Evolutionary conservation across 2,329 filamentous ascomycete species (phyloP).

Genomic region (Neopestalotiopsis sp.): DNA sequence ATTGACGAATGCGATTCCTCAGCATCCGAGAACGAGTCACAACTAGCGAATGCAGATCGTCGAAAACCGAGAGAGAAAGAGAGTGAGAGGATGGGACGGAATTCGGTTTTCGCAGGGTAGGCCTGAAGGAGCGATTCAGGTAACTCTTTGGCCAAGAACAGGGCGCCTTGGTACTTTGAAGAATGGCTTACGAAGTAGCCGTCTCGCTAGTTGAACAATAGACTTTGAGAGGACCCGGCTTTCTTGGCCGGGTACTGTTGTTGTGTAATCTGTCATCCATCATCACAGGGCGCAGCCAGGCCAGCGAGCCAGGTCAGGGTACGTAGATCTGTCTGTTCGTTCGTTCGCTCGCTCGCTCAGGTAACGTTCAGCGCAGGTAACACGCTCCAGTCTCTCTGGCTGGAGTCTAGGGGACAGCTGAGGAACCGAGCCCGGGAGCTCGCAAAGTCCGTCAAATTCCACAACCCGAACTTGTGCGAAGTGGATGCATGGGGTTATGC

Average conservation of each 20-base stretch:
- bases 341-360: background rate
- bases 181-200: background rate
- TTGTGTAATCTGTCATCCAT: background rate
- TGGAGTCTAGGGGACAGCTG: too few species aligned
- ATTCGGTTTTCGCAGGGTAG: background rate
- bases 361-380: background rate
- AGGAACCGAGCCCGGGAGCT: constrained; percentile 9
- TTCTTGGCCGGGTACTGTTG: background rate
- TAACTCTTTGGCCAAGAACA: background rate
- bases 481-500: constrained; percentile 6
- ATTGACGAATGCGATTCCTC: constrained; percentile 17
- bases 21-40: constrained; percentile 19
- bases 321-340: background rate
- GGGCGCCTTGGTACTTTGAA: constrained; percentile 2
- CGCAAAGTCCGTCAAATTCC: constrained; percentile 15
- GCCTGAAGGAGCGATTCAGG: background rate
- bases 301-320: background rate
- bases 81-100: background rate
- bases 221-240: background rate
- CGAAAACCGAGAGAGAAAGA: too few species aligned
- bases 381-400: background rate
- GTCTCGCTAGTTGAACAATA: background rate
- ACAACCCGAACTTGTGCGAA: constrained; percentile 12
- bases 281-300: background rate
- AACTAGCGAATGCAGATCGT: constrained; percentile 5